These are phyloP conservation scores for Casuarina glauca DNA, from an alignment of 306 rosid species.

Conservation along the genomic window DNA sequence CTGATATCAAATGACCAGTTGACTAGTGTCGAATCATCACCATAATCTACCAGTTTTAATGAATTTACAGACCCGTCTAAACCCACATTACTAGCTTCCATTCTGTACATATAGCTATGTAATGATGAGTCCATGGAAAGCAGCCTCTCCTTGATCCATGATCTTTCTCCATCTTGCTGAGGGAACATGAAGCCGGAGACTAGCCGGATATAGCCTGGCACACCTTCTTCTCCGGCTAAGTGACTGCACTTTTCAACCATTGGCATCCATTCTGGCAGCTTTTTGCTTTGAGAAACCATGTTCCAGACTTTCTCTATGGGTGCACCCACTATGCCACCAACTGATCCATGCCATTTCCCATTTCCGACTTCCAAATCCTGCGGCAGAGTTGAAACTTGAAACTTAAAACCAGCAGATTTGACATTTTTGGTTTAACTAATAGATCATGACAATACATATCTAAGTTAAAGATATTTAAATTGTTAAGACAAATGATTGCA, in stretches of 20 bases:
- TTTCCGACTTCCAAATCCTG: slow-evolving; percentile 39
- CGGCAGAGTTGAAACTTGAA: not conserved
- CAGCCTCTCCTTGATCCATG: slow-evolving; percentile 88
- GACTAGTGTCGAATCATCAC: slow-evolving; percentile 60
- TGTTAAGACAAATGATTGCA: not conserved
- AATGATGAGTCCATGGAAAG: slow-evolving; percentile 52
- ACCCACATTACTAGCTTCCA: slow-evolving; percentile 85
- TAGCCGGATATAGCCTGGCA: slow-evolving; percentile 55
- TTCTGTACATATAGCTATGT: slow-evolving; percentile 50
- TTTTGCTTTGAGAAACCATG: slow-evolving; percentile 56
- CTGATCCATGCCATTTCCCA: slow-evolving; percentile 69
- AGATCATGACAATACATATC: too few relatives aligned
- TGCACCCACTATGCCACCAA: slow-evolving; percentile 60
- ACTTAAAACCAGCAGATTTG: too few relatives aligned
- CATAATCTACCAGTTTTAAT: slow-evolving; percentile 59
- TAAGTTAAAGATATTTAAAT: not conserved
- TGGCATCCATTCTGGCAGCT: slow-evolving; percentile 74
- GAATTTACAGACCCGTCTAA: slow-evolving; percentile 71
- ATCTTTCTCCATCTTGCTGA: slow-evolving; percentile 71
- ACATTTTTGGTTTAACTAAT: too few relatives aligned
- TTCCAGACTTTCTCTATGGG: slow-evolving; percentile 63
- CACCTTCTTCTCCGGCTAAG: slow-evolving; percentile 61
- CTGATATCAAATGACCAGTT: slow-evolving; percentile 66
- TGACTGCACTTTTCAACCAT: slow-evolving; percentile 71
- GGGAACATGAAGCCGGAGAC: slow-evolving; percentile 87